phyloP scores from a whole-genome alignment of 2,329 filamentous ascomycete genomes.

The Coccinonectria pachysandricola region DNA sequence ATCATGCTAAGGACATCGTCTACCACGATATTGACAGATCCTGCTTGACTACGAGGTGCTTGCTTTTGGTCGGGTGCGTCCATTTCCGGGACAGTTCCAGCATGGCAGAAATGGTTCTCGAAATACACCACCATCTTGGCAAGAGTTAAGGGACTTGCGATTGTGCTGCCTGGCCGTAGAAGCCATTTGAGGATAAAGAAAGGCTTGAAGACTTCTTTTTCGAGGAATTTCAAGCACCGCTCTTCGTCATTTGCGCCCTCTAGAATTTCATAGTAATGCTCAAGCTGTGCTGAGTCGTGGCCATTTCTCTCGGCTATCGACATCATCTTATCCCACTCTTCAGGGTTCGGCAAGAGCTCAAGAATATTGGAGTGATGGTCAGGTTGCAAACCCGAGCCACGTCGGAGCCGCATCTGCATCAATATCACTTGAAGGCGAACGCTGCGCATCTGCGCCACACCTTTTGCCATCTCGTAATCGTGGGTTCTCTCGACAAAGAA shows the following conservation, averaged over 20 bases:
- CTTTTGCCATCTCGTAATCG: slow-evolving; percentile 6
- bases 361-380: slow-evolving; percentile 10
- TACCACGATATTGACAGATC: slow-evolving; percentile 8
- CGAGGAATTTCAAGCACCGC: slow-evolving; percentile 22
- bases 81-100: slow-evolving; percentile 3
- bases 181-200: slow-evolving; percentile 23
- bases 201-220: slow-evolving; percentile 14
- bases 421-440: slow-evolving; percentile 21
- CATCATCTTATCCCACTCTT: slow-evolving; percentile 15
- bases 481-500: slow-evolving; percentile 7
- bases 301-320: slow-evolving; percentile 10
- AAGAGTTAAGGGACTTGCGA: slow-evolving; percentile 17
- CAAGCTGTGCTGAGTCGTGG: slow-evolving; percentile 12
- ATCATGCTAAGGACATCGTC: slow-evolving; percentile 17
- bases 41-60: not conserved
- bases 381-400: slow-evolving; percentile 8
- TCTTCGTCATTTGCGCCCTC: slow-evolving; percentile 21
- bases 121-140: slow-evolving; percentile 19
- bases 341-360: slow-evolving; percentile 14
- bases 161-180: slow-evolving; percentile 15
- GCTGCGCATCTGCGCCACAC: slow-evolving; percentile 16
- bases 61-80: not conserved
- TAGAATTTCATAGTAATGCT: slow-evolving; percentile 20
- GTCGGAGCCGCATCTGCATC: slow-evolving; percentile 22
- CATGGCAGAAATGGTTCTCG: slow-evolving; percentile 8